phyloP scores from a whole-genome alignment of 495 filamentous ascomycete genomes.

The Polyplosphaeria fusca region DNA sequence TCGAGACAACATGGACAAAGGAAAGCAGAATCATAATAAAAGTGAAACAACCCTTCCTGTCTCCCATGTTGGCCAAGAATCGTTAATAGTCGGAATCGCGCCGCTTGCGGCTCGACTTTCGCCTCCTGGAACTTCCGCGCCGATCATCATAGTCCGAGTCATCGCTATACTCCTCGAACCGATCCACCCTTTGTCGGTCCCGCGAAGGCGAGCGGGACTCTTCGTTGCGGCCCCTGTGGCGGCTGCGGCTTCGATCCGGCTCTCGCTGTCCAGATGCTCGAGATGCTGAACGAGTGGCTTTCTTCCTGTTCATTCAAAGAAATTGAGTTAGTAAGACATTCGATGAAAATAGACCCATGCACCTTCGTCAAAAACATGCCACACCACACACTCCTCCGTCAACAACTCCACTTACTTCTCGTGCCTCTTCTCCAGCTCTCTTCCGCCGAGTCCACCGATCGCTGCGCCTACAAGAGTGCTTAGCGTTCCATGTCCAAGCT shows the following conservation, averaged over 20 bases:
- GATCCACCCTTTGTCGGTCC: constrained; percentile 2
- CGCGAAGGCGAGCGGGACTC: constrained; percentile 11
- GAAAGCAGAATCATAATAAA: too few relatives aligned
- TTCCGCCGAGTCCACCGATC: constrained; percentile 23
- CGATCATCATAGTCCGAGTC: constrained; percentile 23
- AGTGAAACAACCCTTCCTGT: too few relatives aligned
- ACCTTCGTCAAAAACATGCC: neutral
- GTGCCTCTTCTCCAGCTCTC: constrained; percentile 28
- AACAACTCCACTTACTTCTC: constrained; percentile 29
- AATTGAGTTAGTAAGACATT: constrained; percentile 15
- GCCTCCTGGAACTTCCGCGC: constrained; percentile 3
- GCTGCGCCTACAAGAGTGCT: constrained; percentile 31
- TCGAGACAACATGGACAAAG: too few relatives aligned
- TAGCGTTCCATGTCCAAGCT: constrained; percentile 27
- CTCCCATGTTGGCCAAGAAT: neutral
- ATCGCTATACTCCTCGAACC: constrained; percentile 2
- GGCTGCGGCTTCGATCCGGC: constrained; percentile 13
- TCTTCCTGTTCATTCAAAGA: constrained; percentile 10
- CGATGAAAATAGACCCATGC: neutral
- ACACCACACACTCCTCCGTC: neutral
- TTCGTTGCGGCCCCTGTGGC: constrained; percentile 1
- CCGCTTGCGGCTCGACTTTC: neutral
- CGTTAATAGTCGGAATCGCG: constrained; percentile 5
- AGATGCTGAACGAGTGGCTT: neutral
- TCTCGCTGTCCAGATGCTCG: neutral